Evolutionary conservation across 371 early-diverging fungal species (phyloP).

Genomic region (Mortierella sp.): DNA sequence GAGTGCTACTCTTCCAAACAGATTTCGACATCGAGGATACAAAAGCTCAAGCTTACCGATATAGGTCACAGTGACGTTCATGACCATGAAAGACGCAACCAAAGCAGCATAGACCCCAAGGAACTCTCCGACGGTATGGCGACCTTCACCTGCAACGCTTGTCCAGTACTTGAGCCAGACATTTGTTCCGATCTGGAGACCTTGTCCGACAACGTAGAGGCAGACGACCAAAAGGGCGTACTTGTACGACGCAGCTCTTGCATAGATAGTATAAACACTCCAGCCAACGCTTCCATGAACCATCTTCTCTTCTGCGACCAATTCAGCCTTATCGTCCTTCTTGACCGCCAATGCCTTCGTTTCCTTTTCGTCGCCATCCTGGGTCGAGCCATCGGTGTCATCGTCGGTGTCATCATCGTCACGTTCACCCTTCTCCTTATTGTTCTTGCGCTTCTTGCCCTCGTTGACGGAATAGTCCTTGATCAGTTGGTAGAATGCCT

Average conservation of each 20-base stretch:
- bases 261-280: conserved; percentile 68
- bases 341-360: conserved; percentile 61
- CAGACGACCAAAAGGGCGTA: conserved; percentile 15
- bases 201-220: conserved; percentile 19
- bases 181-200: conserved; percentile 56
- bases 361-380: conserved; percentile 28
- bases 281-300: conserved; percentile 70
- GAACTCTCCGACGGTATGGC: conserved; percentile 20
- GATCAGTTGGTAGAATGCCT: conserved; percentile 40
- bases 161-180: conserved; percentile 61
- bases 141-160: not conserved
- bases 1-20: too few species aligned
- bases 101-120: conserved; percentile 48
- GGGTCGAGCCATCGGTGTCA: conserved; percentile 10
- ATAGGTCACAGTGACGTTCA: conserved; percentile 46
- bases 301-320: conserved; percentile 56
- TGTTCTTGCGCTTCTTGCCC: conserved; percentile 19
- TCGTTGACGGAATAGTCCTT: conserved; percentile 46
- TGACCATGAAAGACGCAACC: conserved; percentile 18
- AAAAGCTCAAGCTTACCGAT: too few species aligned
- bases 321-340: conserved; percentile 58
- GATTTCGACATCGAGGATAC: too few species aligned
- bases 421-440: conserved; percentile 5
- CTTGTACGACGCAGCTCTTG: conserved; percentile 60
- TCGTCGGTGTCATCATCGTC: conserved; percentile 3